phyloP scores from a whole-genome alignment of 164 flowering plant genomes.

The Piper longum region DNA sequence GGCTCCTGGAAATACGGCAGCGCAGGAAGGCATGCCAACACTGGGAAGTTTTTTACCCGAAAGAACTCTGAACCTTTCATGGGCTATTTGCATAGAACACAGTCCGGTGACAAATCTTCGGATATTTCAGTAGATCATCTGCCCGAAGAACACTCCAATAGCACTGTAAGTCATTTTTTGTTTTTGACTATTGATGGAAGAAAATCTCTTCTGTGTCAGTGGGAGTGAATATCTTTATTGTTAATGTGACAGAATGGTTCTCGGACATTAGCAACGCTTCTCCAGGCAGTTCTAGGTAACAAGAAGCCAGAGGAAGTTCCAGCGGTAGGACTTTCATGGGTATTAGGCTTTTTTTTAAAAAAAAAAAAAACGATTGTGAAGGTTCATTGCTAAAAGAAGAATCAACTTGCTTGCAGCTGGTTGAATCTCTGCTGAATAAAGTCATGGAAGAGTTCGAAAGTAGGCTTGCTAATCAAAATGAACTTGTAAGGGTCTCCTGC shows the following conservation, averaged over 20 bases:
- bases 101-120: slow-evolving; percentile 38
- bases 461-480: slow-evolving; percentile 40
- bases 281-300: slow-evolving; percentile 56
- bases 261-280: slow-evolving; percentile 49
- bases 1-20: slow-evolving; percentile 87
- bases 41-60: slow-evolving; percentile 51
- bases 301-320: slow-evolving; percentile 94
- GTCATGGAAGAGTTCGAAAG: slow-evolving; percentile 77
- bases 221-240: not conserved
- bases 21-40: slow-evolving; percentile 31
- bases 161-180: slow-evolving; percentile 38
- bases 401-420: slow-evolving; percentile 33
- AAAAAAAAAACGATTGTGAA: not conserved
- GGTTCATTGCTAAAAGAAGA: not conserved
- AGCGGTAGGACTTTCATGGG: slow-evolving; percentile 30
- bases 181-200: not conserved
- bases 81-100: slow-evolving; percentile 45
- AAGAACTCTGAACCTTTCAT: slow-evolving; percentile 80
- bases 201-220: not conserved
- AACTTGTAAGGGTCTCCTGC: slow-evolving; percentile 4
- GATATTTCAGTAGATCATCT: slow-evolving; percentile 7
- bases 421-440: slow-evolving; percentile 66
- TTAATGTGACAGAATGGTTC: slow-evolving; percentile 27
- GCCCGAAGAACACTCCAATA: slow-evolving; percentile 29
- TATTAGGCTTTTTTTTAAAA: not conserved